A percentile compares a stretch with the other conserved stretches of the same genome.
Conservation (phyloP, 768 basidiomycete species). For the Tylopilus balloui region DNA sequence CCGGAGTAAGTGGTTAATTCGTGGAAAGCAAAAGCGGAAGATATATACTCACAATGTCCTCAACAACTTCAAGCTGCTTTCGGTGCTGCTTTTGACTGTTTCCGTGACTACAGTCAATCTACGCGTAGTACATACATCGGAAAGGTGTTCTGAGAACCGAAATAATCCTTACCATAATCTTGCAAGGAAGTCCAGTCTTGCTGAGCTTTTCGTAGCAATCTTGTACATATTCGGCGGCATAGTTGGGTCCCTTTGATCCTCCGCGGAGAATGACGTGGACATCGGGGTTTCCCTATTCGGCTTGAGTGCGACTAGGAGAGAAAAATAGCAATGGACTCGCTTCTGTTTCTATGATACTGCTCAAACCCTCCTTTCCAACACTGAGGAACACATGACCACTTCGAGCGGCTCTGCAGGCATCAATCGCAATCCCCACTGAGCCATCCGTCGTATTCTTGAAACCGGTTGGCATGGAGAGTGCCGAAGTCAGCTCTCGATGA, state of each 20-base stretch:
- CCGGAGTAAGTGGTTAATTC: slow-evolving; percentile 13
- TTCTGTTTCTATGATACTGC: slow-evolving; percentile 92
- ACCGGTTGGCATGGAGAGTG: slow-evolving; percentile 92
- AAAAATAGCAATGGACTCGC: slow-evolving; percentile 36
- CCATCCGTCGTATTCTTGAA: slow-evolving; percentile 99
- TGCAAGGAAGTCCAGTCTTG: slow-evolving; percentile 74
- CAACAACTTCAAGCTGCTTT: slow-evolving; percentile 84
- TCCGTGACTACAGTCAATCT: slow-evolving; percentile 97
- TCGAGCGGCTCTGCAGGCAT: slow-evolving; percentile 91
- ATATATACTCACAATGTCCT: slow-evolving; percentile 66
- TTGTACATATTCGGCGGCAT: slow-evolving; percentile 70
- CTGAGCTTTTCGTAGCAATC: slow-evolving; percentile 68
- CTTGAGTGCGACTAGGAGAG: slow-evolving; percentile 2
- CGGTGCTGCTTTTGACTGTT: slow-evolving; percentile 91
- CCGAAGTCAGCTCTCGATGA: slow-evolving; percentile 82
- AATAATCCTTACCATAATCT: slow-evolving; percentile 70
- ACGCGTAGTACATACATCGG: slow-evolving; percentile 1
- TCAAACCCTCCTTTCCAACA: slow-evolving; percentile 94
- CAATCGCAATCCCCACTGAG: slow-evolving; percentile 83
- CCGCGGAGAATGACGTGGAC: slow-evolving; percentile 96
- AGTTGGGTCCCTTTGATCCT: slow-evolving; percentile 87
- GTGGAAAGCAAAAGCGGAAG: not conserved
- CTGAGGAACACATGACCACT: slow-evolving; percentile 92
- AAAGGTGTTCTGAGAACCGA: not conserved
- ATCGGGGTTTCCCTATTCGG: slow-evolving; percentile 72